Conservation (phyloP, 2,329 filamentous ascomycete species). For the Colletotrichum horii region DNA sequence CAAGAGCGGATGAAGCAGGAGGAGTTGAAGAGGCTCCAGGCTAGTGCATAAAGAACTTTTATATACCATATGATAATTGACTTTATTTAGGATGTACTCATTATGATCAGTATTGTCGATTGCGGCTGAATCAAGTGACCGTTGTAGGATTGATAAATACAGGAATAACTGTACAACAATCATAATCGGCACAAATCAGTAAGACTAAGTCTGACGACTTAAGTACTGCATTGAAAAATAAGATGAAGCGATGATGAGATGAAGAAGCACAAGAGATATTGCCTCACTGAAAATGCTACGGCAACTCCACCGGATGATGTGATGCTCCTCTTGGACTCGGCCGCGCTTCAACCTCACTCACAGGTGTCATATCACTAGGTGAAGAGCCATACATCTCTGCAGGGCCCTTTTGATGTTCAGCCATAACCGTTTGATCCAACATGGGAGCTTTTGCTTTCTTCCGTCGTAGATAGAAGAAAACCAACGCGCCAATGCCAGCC, state of each 20-base stretch:
- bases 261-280: background rate
- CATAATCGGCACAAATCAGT: background rate
- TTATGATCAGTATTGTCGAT: too few relatives aligned
- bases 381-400: background rate
- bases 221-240: background rate
- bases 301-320: background rate
- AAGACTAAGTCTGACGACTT: background rate
- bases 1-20: conserved; percentile 31
- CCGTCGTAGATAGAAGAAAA: background rate
- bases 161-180: background rate
- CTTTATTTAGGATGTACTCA: background rate
- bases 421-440: background rate
- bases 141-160: too few relatives aligned
- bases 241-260: background rate
- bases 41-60: background rate
- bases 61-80: background rate
- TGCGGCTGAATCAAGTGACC: too few relatives aligned
- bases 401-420: background rate
- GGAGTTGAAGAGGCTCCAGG: conserved; percentile 45
- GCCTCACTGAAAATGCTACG: background rate
- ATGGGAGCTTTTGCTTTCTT: background rate
- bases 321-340: background rate
- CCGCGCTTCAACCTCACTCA: background rate
- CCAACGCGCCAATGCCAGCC: background rate
- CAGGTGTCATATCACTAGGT: background rate